Percentiles rank a stretch among this genome's conserved stretches.
Evolutionary conservation across 108 stramenopile genomes (phyloP).

Genomic region (Ochromonas danica): DNA sequence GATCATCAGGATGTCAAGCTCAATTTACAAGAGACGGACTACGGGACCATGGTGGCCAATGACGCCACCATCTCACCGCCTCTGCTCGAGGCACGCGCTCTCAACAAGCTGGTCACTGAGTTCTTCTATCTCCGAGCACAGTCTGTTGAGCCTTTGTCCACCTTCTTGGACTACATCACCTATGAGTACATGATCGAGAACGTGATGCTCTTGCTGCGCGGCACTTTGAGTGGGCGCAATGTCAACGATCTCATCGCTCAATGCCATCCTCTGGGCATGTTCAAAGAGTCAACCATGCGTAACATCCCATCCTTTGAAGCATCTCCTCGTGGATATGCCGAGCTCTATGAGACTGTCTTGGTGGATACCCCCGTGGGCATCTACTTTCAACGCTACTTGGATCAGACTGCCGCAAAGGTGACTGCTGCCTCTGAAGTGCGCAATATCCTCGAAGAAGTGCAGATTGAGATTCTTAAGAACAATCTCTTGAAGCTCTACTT

Average conservation of each 20-base stretch:
- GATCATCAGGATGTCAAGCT: constrained; percentile 87
- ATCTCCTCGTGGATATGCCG: constrained; percentile 84
- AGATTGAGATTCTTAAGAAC: constrained; percentile 97
- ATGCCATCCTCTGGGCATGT: constrained; percentile 97
- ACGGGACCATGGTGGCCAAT: constrained; percentile 78
- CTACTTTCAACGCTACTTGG: constrained; percentile 86
- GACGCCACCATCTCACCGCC: constrained; percentile 70
- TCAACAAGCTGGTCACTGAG: constrained; percentile 82
- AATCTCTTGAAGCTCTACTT: constrained; percentile 89
- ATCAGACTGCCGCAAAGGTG: constrained; percentile 63
- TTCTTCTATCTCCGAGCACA: constrained; percentile 96
- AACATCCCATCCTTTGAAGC: constrained; percentile 93
- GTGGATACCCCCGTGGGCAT: constrained; percentile 97
- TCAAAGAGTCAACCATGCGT: constrained; percentile 93
- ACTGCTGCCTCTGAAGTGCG: constrained; percentile 62
- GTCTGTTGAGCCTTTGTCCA: constrained; percentile 85
- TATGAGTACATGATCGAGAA: constrained; percentile 99
- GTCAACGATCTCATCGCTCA: constrained; percentile 93
- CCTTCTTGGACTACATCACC: constrained; percentile 96
- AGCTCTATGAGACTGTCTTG: constrained; percentile 95
- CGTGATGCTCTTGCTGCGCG: constrained; percentile 96
- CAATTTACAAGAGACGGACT: constrained; percentile 96
- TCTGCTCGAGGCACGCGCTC: constrained; percentile 54
- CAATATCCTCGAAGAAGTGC: constrained; percentile 91
- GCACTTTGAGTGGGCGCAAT: constrained; percentile 85